Evolutionary conservation across 2,329 filamentous ascomycete species (phyloP), one percentile per base, ranked within the genome.

Genomic region (Lachnellula cervina): DNA sequence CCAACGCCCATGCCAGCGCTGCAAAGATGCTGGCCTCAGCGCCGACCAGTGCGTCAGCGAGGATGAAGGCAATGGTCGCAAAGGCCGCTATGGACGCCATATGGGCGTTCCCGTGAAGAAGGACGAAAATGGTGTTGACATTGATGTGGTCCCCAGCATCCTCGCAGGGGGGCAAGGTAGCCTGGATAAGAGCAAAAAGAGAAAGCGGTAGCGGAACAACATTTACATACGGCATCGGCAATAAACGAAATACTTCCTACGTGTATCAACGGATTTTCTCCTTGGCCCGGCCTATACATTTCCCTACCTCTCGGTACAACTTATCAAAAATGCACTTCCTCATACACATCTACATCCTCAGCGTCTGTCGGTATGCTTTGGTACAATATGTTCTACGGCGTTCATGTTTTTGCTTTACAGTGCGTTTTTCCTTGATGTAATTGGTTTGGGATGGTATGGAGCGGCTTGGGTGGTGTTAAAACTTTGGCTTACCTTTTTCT

Each of bases 1-100:
- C 56, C 94, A 97, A 74, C 87, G 94, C 40, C 94, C 94, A 28
- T 99, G 94, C 69, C 90, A 91, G 54, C 85, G 94, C 61, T 99
- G 94, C 83, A 90, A 91, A 71, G 94, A 99, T 74, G 94, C 94
- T 44, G 94, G 94, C 19, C 90, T 99, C 66, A 88, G 89, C 55
- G 85, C 90, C 57, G 94, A 97, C 64, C 90, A 93, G 62, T 99
- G 94, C 73, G 84, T 99, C 73, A 97, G 92, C 72, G 94, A 99
- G 73, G 94, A 99, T 66, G 94, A 99, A 74, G 91, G 91, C 62
- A 97, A 97, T 71, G 94, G 93, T 62, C 88, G 94, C 68, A 97
- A 97, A 74, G 94, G 94, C 61, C 87, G 94, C 56, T 97, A 97
- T 69, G 83, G 83, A 65, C 81, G 83, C 61, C 83, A 87, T 70